Conservation (phyloP, 805 yeast species). For the Yarrowia alimentaria region DNA sequence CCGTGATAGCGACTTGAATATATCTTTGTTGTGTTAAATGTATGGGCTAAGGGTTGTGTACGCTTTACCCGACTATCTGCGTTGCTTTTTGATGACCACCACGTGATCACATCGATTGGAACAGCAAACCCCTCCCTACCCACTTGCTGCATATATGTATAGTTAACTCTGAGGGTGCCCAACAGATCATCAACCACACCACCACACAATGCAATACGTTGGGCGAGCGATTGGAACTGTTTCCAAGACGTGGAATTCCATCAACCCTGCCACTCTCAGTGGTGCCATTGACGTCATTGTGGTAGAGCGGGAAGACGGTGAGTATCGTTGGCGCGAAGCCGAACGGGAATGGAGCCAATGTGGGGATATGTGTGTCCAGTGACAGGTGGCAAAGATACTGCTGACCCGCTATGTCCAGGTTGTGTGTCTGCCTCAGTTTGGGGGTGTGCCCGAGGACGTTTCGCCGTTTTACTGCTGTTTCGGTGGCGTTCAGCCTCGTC, state of each 20-base stretch:
- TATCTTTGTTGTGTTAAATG: neutral
- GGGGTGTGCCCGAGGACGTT: too few relatives aligned
- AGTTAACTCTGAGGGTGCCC: constrained; percentile 20
- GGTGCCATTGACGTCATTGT: constrained; percentile 98
- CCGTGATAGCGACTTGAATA: too few relatives aligned
- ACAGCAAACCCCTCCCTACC: constrained; percentile 27
- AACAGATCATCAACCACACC: constrained; percentile 21
- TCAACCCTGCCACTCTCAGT: constrained; percentile 91
- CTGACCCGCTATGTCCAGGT: too few relatives aligned
- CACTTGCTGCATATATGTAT: constrained; percentile 20
- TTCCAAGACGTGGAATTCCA: constrained; percentile 94
- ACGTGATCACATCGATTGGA: constrained; percentile 26
- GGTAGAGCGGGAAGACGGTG: constrained; percentile 80
- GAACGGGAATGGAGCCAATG: too few relatives aligned
- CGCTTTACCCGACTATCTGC: too few relatives aligned
- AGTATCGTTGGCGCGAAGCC: too few relatives aligned
- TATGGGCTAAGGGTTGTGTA: neutral
- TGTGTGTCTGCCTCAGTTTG: too few relatives aligned
- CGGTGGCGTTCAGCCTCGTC: too few relatives aligned
- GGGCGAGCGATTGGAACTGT: constrained; percentile 94
- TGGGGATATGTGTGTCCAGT: too few relatives aligned
- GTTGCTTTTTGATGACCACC: neutral
- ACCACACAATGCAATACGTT: constrained; percentile 78
- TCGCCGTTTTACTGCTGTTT: too few relatives aligned
- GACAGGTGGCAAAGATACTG: too few relatives aligned